Percentiles rank a stretch among this genome's conserved stretches.
Evolutionary conservation across 192 early-diverging fungal genomes (phyloP).

Genomic region (Fimicolochytrium jonesii): DNA sequence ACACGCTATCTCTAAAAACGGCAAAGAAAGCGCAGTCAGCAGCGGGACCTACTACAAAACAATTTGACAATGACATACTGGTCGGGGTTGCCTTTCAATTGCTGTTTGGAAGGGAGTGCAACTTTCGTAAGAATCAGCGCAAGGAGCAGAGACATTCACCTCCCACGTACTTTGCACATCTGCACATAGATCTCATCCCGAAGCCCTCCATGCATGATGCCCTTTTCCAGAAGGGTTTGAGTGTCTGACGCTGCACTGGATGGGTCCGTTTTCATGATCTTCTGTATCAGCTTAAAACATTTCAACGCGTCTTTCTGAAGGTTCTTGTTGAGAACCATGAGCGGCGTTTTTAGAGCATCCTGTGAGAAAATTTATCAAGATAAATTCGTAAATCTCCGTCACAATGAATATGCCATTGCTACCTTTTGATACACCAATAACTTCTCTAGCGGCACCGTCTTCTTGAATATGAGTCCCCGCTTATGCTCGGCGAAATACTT

Average conservation of each 20-base stretch:
- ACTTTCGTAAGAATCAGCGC: too few species aligned
- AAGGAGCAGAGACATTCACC: too few species aligned
- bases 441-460: slow-evolving; percentile 82
- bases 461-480: slow-evolving; percentile 78
- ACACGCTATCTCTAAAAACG: slow-evolving; percentile 51
- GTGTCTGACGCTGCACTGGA: slow-evolving; percentile 52
- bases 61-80: slow-evolving; percentile 9
- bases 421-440: slow-evolving; percentile 79
- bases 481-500: slow-evolving; percentile 89
- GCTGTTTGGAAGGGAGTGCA: too few species aligned
- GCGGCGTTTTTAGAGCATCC: slow-evolving; percentile 69
- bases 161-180: slow-evolving; percentile 76
- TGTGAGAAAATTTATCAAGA: slow-evolving; percentile 32
- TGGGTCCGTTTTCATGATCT: slow-evolving; percentile 73
- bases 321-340: slow-evolving; percentile 79
- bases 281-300: slow-evolving; percentile 81
- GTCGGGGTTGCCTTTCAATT: slow-evolving; percentile 32
- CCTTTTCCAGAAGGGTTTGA: slow-evolving; percentile 72
- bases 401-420: too few species aligned
- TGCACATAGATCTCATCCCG: slow-evolving; percentile 95
- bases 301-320: slow-evolving; percentile 80
- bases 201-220: slow-evolving; percentile 68
- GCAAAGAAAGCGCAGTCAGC: too few species aligned
- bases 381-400: not conserved
- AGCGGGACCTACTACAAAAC: not conserved